phyloP scores from a whole-genome alignment of 495 filamentous ascomycete genomes.

The Penicillium cinerascens region DNA sequence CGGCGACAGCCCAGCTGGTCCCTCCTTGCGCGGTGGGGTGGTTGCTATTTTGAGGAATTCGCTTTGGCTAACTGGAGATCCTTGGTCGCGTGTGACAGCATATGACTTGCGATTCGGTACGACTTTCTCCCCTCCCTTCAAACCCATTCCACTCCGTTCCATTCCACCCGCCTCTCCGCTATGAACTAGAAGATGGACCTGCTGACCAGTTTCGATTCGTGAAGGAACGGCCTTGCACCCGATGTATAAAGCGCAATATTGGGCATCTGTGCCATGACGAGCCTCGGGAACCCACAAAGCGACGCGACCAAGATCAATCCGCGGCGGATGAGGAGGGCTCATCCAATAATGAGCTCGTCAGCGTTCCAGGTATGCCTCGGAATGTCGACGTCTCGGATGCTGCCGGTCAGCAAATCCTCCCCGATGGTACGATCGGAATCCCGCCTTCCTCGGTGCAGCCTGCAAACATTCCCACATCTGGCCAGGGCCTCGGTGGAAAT shows the following conservation, averaged over 20 bases:
- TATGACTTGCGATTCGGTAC: conserved; percentile 99
- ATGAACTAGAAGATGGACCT: conserved; percentile 14
- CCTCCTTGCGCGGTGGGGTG: background rate
- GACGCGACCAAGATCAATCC: conserved; percentile 62
- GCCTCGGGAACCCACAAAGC: conserved; percentile 76
- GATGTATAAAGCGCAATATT: conserved; percentile 98
- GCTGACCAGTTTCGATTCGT: conserved; percentile 27
- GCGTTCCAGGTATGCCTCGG: conserved; percentile 37
- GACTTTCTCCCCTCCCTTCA: conserved; percentile 45
- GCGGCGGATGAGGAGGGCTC: conserved; percentile 56
- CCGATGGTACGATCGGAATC: conserved; percentile 35
- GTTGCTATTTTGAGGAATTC: background rate
- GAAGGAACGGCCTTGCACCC: conserved; percentile 90
- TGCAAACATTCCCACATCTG: conserved; percentile 29
- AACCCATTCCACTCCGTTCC: conserved; percentile 19
- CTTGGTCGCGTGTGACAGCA: conserved; percentile 65
- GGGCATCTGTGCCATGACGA: conserved; percentile 98
- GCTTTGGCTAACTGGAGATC: conserved; percentile 41
- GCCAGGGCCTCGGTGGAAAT: conserved; percentile 52
- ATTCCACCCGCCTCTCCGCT: conserved; percentile 11
- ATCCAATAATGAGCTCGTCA: conserved; percentile 44
- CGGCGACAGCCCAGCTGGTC: background rate
- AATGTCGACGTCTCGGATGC: conserved; percentile 41
- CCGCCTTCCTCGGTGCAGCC: conserved; percentile 33
- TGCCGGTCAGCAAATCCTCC: conserved; percentile 40